Evolutionary conservation across 2,329 filamentous ascomycete species (phyloP).

Genomic region (Acrocalymma vagum): DNA sequence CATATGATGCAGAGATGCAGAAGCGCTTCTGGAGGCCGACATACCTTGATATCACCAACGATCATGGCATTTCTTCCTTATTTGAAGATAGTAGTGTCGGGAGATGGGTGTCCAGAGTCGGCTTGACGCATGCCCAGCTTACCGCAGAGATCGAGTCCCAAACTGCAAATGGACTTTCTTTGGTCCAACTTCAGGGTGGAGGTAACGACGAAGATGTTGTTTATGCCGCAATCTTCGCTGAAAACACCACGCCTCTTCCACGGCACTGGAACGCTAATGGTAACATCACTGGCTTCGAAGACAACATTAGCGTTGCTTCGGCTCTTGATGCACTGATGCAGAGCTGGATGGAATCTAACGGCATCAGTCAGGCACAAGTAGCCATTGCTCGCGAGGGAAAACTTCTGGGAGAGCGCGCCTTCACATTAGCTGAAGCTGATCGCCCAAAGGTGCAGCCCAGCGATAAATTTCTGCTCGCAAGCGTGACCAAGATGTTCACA

Average conservation of each 20-base stretch:
- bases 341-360: conserved; percentile 26
- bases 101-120: conserved; percentile 20
- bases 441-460: conserved; percentile 20
- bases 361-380: conserved; percentile 33
- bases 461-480: conserved; percentile 33
- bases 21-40: conserved; percentile 31
- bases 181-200: conserved; percentile 23
- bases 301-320: conserved; percentile 19
- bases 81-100: conserved; percentile 32
- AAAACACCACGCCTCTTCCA: conserved; percentile 16
- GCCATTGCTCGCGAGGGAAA: conserved; percentile 26
- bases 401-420: conserved; percentile 23
- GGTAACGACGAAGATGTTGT: conserved; percentile 8
- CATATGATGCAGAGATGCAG: conserved; percentile 18
- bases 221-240: conserved; percentile 30
- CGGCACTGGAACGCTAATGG: conserved; percentile 27
- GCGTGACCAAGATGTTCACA: conserved; percentile 31
- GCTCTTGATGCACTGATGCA: conserved; percentile 21
- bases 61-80: conserved; percentile 20
- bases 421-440: conserved; percentile 31
- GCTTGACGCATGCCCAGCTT: conserved; percentile 21
- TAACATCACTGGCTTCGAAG: conserved; percentile 22
- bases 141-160: conserved; percentile 19
- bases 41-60: conserved; percentile 23
- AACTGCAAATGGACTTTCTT: conserved; percentile 15